phyloP scores from a whole-genome alignment of 208 protist species.

The Wallacemonas rigidus region DNA sequence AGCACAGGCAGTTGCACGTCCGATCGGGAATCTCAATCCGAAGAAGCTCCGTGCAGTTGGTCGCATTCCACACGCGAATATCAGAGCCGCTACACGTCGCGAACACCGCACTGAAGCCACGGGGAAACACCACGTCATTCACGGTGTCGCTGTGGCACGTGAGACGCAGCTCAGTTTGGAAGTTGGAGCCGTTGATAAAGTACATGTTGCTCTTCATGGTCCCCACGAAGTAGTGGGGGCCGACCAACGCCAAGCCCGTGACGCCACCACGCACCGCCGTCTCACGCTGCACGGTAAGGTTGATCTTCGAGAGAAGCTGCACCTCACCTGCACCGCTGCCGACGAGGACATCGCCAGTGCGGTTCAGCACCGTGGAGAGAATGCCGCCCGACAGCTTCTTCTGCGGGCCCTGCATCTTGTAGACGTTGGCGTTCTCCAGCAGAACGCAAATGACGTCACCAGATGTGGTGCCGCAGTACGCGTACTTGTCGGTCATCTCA shows the following conservation, averaged over 20 bases:
- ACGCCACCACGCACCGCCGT: slow-evolving; percentile 80
- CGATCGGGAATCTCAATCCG: slow-evolving; percentile 93
- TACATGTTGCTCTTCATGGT: slow-evolving; percentile 92
- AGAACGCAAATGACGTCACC: slow-evolving; percentile 94
- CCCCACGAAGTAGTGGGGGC: slow-evolving; percentile 89
- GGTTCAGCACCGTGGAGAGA: slow-evolving; percentile 66
- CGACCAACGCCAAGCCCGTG: slow-evolving; percentile 79
- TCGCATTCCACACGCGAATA: slow-evolving; percentile 95
- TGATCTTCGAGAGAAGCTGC: slow-evolving; percentile 85
- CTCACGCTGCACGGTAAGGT: slow-evolving; percentile 80
- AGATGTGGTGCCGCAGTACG: slow-evolving; percentile 91
- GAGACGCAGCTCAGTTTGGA: slow-evolving; percentile 86
- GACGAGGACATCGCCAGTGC: slow-evolving; percentile 84
- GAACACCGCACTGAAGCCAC: slow-evolving; percentile 94
- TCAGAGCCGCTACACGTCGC: slow-evolving; percentile 93
- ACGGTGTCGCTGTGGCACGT: slow-evolving; percentile 95
- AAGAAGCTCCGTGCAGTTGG: slow-evolving; percentile 90
- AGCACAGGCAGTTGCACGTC: slow-evolving; percentile 93
- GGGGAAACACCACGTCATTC: slow-evolving; percentile 93
- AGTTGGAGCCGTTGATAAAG: slow-evolving; percentile 89
- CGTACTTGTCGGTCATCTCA: slow-evolving; percentile 86
- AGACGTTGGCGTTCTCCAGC: slow-evolving; percentile 80
- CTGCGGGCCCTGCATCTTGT: slow-evolving; percentile 91
- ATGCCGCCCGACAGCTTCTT: slow-evolving; percentile 89
- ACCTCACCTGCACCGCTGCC: slow-evolving; percentile 91